Percentiles rank a stretch among this genome's conserved stretches.
Evolutionary conservation across 2,329 filamentous ascomycete species (phyloP).

Genomic region (Pseudocercospora eumusae): DNA sequence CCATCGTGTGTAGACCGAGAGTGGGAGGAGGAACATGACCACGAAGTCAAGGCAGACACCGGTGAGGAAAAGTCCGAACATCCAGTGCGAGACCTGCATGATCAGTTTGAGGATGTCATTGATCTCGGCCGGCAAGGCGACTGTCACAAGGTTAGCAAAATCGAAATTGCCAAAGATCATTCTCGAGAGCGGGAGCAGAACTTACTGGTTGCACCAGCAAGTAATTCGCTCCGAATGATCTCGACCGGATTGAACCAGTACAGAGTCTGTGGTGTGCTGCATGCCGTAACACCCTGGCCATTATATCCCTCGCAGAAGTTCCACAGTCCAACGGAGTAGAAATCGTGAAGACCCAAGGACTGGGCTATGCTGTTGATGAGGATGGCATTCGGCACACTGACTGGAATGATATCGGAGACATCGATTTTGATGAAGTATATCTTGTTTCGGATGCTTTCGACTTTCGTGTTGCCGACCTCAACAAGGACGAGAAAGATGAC

Average conservation of each 20-base stretch:
- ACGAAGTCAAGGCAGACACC: slow-evolving; percentile 69
- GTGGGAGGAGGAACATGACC: slow-evolving; percentile 65
- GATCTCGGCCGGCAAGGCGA: slow-evolving; percentile 75
- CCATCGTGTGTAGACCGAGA: slow-evolving; percentile 56
- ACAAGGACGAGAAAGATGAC: slow-evolving; percentile 80
- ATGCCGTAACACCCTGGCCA: slow-evolving; percentile 71
- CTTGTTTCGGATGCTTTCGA: slow-evolving; percentile 61
- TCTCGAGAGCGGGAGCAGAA: slow-evolving; percentile 20
- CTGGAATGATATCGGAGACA: slow-evolving; percentile 76
- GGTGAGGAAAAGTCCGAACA: slow-evolving; percentile 85
- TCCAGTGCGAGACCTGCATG: slow-evolving; percentile 72
- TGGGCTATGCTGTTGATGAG: slow-evolving; percentile 87
- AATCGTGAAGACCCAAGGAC: slow-evolving; percentile 85
- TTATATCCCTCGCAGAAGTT: slow-evolving; percentile 86
- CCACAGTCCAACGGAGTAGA: slow-evolving; percentile 92
- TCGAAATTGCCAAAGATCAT: neutral
- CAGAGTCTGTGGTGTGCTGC: slow-evolving; percentile 67
- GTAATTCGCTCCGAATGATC: slow-evolving; percentile 75
- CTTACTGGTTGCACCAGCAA: slow-evolving; percentile 75
- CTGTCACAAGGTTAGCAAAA: slow-evolving; percentile 39
- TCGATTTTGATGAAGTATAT: slow-evolving; percentile 86
- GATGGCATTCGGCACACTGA: slow-evolving; percentile 67
- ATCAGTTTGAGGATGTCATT: slow-evolving; percentile 73
- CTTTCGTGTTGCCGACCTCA: slow-evolving; percentile 71
- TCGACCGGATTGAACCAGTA: slow-evolving; percentile 93